Percentiles rank a stretch among this genome's conserved stretches.
Conservation (phyloP, 2,329 filamentous ascomycete species). For the Xylaria sp. region DNA sequence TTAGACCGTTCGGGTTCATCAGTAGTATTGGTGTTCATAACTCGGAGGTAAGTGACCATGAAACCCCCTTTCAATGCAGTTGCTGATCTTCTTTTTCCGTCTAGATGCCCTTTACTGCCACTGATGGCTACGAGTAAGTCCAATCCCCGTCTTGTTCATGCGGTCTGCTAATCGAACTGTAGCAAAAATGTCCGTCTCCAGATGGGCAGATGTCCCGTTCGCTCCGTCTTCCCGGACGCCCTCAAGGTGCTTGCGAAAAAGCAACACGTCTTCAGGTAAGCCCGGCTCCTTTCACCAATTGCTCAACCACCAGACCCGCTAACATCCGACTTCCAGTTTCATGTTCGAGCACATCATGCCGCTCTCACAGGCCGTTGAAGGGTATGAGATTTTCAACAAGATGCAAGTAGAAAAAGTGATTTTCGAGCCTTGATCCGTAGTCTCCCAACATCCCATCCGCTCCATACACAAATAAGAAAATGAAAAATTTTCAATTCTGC, state of each 20-base stretch:
- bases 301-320: constrained; percentile 6
- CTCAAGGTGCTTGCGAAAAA: constrained; percentile 60
- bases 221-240: constrained; percentile 62
- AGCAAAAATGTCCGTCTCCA: constrained; percentile 68
- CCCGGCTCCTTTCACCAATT: constrained; percentile 8
- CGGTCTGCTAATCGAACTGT: constrained; percentile 25
- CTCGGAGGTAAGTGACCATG: constrained; percentile 51
- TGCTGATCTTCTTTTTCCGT: constrained; percentile 23
- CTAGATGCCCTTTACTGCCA: constrained; percentile 63
- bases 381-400: constrained; percentile 66
- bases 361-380: constrained; percentile 58
- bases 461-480: too few species aligned
- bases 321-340: constrained; percentile 43
- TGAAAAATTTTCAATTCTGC: constrained; percentile 59
- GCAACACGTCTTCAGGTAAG: constrained; percentile 61
- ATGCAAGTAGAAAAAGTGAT: constrained; percentile 46
- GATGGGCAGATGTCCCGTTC: constrained; percentile 72
- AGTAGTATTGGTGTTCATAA: constrained; percentile 74
- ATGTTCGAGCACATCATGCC: constrained; percentile 75
- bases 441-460: too few species aligned
- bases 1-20: constrained; percentile 68
- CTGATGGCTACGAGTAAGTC: constrained; percentile 53
- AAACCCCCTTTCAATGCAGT: not conserved
- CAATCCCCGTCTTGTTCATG: not conserved
- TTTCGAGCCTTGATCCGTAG: not conserved